These are phyloP conservation scores for Tillandsia fasciculata DNA, from an alignment of 176 grass and related monocot species.

Conservation along the genomic window DNA sequence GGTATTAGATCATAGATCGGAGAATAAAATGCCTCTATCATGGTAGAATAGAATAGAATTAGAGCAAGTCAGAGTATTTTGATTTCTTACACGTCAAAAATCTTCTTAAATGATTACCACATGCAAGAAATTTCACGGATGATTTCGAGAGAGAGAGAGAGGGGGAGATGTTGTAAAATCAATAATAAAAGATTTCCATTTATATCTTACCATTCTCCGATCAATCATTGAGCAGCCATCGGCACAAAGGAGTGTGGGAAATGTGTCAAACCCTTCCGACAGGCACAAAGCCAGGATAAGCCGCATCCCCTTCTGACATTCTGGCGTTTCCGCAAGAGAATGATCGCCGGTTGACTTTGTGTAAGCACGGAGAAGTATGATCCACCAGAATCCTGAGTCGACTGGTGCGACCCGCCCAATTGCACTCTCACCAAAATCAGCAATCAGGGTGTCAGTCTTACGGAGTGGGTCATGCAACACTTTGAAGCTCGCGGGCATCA, in stretches of 20 bases:
- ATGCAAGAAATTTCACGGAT: background rate
- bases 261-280: conserved; percentile 57
- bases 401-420: conserved; percentile 58
- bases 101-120: no score
- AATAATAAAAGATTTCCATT: background rate
- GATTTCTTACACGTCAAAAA: background rate
- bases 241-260: conserved; percentile 52
- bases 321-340: conserved; percentile 43
- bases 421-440: conserved; percentile 60
- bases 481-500: conserved; percentile 71
- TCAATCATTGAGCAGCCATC: conserved; percentile 70
- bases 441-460: conserved; percentile 45
- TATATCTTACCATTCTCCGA: conserved; percentile 54
- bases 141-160: background rate
- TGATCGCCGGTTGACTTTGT: conserved; percentile 54
- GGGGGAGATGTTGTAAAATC: background rate
- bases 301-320: conserved; percentile 73
- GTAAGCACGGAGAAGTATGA: conserved; percentile 61
- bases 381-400: conserved; percentile 67
- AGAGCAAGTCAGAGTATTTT: background rate
- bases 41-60: background rate
- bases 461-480: conserved; percentile 56
- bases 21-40: background rate
- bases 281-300: conserved; percentile 60
- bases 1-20: background rate